phyloP scores from a whole-genome alignment of 129 eudicot species.

The Chrysanthemum makinoi region DNA sequence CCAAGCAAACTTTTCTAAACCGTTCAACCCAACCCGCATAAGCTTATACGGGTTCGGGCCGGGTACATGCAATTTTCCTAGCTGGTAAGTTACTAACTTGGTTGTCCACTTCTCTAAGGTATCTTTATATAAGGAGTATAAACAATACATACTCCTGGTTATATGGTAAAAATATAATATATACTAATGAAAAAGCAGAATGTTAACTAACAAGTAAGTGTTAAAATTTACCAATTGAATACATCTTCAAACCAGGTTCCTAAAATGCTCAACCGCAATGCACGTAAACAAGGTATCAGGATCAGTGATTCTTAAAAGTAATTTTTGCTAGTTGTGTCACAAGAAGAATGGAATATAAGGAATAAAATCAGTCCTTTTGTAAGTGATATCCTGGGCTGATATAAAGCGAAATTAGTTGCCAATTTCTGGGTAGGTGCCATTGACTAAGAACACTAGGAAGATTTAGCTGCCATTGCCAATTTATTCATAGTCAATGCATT shows the following conservation, averaged over 20 bases:
- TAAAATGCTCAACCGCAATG: not conserved
- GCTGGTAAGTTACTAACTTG: too few relatives aligned
- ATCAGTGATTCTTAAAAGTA: not conserved
- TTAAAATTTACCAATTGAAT: slow-evolving; percentile 17
- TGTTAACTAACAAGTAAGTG: not conserved
- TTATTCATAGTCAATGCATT: too few relatives aligned
- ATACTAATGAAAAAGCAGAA: not conserved
- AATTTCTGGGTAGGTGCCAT: not conserved
- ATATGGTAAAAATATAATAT: not conserved
- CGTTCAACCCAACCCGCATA: too few relatives aligned
- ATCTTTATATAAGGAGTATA: too few relatives aligned
- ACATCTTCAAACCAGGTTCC: slow-evolving; percentile 3
- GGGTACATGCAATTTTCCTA: too few relatives aligned
- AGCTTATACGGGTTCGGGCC: too few relatives aligned
- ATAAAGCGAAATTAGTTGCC: not conserved
- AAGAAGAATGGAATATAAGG: slow-evolving; percentile 1
- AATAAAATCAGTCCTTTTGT: not conserved
- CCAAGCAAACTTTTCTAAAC: too few relatives aligned
- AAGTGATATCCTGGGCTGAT: not conserved
- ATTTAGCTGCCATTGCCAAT: not conserved
- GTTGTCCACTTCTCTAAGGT: too few relatives aligned
- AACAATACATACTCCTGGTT: not conserved
- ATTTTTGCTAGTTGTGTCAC: not conserved
- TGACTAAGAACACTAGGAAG: too few relatives aligned
- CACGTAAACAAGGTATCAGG: not conserved